Evolutionary conservation across 2,329 filamentous ascomycete species (phyloP).

Genomic region (Exophiala alcalophila): DNA sequence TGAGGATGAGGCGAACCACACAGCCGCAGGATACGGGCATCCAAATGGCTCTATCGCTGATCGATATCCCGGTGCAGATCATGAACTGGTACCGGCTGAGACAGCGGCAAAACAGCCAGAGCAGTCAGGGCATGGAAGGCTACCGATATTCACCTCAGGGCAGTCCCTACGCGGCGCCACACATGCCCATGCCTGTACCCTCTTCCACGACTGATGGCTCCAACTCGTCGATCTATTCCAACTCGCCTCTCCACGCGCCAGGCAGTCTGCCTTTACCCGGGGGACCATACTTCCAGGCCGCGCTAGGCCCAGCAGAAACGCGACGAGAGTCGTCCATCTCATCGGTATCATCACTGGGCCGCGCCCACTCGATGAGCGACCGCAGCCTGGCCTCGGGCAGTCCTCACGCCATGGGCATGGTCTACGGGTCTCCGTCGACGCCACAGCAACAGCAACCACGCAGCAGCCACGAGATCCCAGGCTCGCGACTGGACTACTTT

Average conservation of each 20-base stretch:
- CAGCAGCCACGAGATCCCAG: conserved; percentile 21
- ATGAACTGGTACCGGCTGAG: conserved; percentile 66
- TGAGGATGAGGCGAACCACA: conserved; percentile 65
- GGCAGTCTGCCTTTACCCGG: conserved; percentile 38
- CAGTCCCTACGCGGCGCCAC: conserved; percentile 24
- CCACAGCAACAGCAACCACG: conserved; percentile 17
- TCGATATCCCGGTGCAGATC: conserved; percentile 70
- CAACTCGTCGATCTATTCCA: conserved; percentile 36
- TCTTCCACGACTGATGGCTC: conserved; percentile 17
- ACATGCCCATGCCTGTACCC: conserved; percentile 19
- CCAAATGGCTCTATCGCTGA: conserved; percentile 62
- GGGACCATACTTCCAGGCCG: conserved; percentile 35
- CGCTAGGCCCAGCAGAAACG: conserved; percentile 30
- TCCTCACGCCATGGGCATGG: conserved; percentile 24
- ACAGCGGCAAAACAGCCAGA: conserved; percentile 50
- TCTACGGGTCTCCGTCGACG: conserved; percentile 18
- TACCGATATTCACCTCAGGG: conserved; percentile 28
- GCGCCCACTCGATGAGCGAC: conserved; percentile 31
- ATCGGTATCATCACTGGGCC: conserved; percentile 32
- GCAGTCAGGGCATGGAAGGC: conserved; percentile 10
- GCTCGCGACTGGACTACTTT: conserved; percentile 28
- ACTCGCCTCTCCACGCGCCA: conserved; percentile 41
- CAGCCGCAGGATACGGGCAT: conserved; percentile 56
- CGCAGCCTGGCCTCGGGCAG: conserved; percentile 18
- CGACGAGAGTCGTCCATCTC: conserved; percentile 37